Base-by-base conservation (phyloP, 805 yeast species). In the Metschnikowia rubicola region DNA sequence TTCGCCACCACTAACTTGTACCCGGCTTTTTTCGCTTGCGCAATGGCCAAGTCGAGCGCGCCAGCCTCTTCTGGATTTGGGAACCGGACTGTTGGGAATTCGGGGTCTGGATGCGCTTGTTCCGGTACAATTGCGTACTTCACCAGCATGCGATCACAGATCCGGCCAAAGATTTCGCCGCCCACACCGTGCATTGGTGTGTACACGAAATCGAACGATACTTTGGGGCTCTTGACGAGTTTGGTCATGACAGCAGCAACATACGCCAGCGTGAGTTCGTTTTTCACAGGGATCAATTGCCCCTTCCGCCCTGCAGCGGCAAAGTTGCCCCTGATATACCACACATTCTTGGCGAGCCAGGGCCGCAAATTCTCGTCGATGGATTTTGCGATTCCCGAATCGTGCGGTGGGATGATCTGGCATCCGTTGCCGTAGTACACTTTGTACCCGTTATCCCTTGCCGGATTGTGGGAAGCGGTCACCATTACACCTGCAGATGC, bases 111-210 rank as follows among this genome's bases (percentile, higher is more conserved):
- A 0, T 52, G 17, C 4, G 74, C 72, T 63, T 92, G 99, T 53
- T 80, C 80, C 1, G 63, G 53, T 0, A 88, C 96, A n/a, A 68
- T 60, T 2, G 64, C 54, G 51, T 61, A 66, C 37, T 62, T 61
- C 30, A 58, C 59, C 1, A 70, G 75, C 17, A 79, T 60, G 10
- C 68, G 55, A 8, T 61, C 51, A 30, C 76, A 59, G 0, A 80
- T 68, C 37, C 68, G 61, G 4, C 62, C 59, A 35, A 86, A 82
- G 26, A 82, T 77, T 37, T 81, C 83, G 26, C 73, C 68, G 0
- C 99, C 99, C 8, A 92, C 96, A 9, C 99, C 99, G 64, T 92
- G 98, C 84, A 92, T 83, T 19, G 98, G 96, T 0, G 98, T 92
- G 61, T 92, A 92, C 1, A 90, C 87, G 47, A 85, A 82, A 60